Conservation (phyloP, 2,329 filamentous ascomycete species). For the Aphanoascus verrucosus region DNA sequence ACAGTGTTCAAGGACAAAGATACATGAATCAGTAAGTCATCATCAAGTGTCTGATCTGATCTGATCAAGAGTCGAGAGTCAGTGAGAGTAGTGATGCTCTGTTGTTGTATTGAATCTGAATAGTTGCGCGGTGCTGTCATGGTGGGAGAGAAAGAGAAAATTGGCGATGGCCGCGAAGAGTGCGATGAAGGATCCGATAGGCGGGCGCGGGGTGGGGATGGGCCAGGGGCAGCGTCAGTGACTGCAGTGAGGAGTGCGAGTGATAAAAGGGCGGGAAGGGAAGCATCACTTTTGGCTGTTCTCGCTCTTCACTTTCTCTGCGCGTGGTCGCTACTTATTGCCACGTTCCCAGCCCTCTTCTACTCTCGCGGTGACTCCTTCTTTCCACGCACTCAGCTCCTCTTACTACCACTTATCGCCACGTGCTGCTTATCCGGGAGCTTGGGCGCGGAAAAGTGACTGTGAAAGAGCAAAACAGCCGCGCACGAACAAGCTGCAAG, state of each 20-base stretch:
- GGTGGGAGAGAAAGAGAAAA: too few species aligned
- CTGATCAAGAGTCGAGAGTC: too few species aligned
- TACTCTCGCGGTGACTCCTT: not conserved
- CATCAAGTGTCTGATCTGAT: too few species aligned
- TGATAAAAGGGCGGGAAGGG: not conserved
- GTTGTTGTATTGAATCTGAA: too few species aligned
- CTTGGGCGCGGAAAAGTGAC: not conserved
- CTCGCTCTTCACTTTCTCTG: not conserved
- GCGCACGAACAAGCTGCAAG: not conserved
- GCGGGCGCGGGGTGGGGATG: not conserved
- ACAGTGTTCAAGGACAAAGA: too few species aligned
- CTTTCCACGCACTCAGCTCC: not conserved
- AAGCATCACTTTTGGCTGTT: not conserved
- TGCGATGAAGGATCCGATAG: not conserved
- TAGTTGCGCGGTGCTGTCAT: too few species aligned
- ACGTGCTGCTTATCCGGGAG: conserved; percentile 3
- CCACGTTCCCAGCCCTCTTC: not conserved
- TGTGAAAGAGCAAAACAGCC: not conserved
- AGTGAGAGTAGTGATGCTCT: too few species aligned
- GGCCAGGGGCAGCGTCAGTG: not conserved
- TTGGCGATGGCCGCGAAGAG: not conserved
- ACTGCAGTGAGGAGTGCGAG: too few species aligned
- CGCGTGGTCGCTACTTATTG: not conserved
- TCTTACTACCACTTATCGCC: not conserved
- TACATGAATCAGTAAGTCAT: too few species aligned